Evolutionary conservation across 805 yeast species (phyloP), one percentile per base, ranked within the genome.

Genomic region (Yarrowia divulgata): DNA sequence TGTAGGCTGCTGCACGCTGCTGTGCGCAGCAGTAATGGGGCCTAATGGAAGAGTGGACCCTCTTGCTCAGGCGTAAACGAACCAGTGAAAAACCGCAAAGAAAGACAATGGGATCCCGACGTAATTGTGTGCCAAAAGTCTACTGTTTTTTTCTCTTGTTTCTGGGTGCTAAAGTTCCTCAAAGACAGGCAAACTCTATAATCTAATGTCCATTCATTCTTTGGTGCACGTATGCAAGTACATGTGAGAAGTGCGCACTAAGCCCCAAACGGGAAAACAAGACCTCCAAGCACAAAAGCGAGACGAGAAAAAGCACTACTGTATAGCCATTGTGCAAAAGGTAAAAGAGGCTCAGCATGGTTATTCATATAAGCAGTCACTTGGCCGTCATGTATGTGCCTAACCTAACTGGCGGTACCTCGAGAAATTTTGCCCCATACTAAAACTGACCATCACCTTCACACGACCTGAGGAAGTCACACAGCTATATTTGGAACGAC

Each of bases 181-280:
- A 52, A 37, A 52, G 58, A 52, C 23, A 52, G 42, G 40, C 29
- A 13, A 52, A 52, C 58, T 19, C 37, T 35, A 35, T 52, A 13
- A 10, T 19, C 58, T 18, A 52, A 35, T n/a, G 39, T n/a, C 37
- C 60, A 54, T 54, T 54, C 60, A 54, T 54, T 54, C 60, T 39
- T 54, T 54, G 45, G 60, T 19, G 45, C 14, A 18, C 60, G 45
- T 54, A 54, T 54, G 60, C 60, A 54, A 18, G 60, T 54, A 39
- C 60, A 54, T 54, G 60, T 54, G 60, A 54, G 60, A 39, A 39
- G 60, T 45, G 60, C 60, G 45, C 45, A 54, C 60, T 54, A 23
- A 54, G 60, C 60, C 60, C 45, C 60, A 54, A 54, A 39, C 8
- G 45, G 60, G 58, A 35, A 52, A 35, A 52, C 58, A 52, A 52